A percentile compares a stretch with the other conserved stretches of the same genome.
These are phyloP conservation scores for Chenopodium album DNA, from an alignment of 148 eudicot genomes.

Conservation along the genomic window DNA sequence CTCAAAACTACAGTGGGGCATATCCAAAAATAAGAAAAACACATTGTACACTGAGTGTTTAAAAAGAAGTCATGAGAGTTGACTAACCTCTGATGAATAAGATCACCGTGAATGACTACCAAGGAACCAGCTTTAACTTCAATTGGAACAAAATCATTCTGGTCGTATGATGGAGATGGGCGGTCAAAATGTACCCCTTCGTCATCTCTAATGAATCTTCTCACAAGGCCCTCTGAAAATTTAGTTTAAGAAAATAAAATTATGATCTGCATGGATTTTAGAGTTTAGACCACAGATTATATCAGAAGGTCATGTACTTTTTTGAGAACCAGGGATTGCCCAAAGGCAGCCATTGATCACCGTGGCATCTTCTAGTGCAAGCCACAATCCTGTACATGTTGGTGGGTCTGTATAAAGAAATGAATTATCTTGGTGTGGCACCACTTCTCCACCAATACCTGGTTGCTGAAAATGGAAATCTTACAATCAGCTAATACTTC, in stretches of 20 bases:
- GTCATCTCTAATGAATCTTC: conserved; percentile 85
- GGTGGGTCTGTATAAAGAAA: conserved; percentile 87
- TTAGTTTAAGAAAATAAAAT: not conserved
- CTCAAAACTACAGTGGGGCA: conserved; percentile 64
- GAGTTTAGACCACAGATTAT: not conserved
- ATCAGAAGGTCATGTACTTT: conserved; percentile 38
- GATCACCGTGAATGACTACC: conserved; percentile 92
- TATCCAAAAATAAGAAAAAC: conserved; percentile 11
- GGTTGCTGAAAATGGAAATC: conserved; percentile 75
- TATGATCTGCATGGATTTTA: too few species aligned
- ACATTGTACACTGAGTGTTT: not conserved
- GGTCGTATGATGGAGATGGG: conserved; percentile 75
- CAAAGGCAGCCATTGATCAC: conserved; percentile 81
- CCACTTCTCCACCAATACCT: conserved; percentile 98
- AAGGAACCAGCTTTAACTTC: conserved; percentile 96
- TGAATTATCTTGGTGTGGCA: conserved; percentile 96
- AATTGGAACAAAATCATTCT: conserved; percentile 77
- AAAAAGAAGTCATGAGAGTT: not conserved
- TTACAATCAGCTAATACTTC: not conserved
- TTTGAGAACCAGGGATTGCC: conserved; percentile 98
- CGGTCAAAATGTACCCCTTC: conserved; percentile 78
- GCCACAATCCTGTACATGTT: conserved; percentile 97
- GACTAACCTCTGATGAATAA: conserved; percentile 89
- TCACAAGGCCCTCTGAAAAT: conserved; percentile 72
- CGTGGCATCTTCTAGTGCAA: conserved; percentile 94